A percentile compares a stretch with the other conserved stretches of the same genome.
Conservation (phyloP, 768 basidiomycete species). For the Collybiopsis confluens region DNA sequence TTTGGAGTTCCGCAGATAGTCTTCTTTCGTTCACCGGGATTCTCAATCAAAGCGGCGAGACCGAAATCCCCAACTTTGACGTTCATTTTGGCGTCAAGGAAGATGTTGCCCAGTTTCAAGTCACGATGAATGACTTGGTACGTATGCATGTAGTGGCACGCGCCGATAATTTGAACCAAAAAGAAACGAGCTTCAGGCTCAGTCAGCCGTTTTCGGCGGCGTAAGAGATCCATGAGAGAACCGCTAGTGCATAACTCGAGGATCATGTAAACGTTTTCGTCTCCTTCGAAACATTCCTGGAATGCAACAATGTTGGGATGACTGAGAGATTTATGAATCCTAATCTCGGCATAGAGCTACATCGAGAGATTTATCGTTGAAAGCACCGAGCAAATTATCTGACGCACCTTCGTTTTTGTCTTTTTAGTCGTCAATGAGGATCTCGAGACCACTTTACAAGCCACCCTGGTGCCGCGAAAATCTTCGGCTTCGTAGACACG, state of each 20-base stretch:
- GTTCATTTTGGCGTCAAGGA: slow-evolving; percentile 89
- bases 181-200: slow-evolving; percentile 93
- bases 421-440: slow-evolving; percentile 90
- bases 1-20: slow-evolving; percentile 99
- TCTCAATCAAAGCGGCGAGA: slow-evolving; percentile 93
- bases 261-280: slow-evolving; percentile 95
- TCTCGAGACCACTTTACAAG: slow-evolving; percentile 96
- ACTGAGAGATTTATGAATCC: slow-evolving; percentile 86
- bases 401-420: slow-evolving; percentile 85
- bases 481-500: slow-evolving; percentile 95
- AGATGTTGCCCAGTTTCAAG: slow-evolving; percentile 93
- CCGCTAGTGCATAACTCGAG: slow-evolving; percentile 91
- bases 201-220: slow-evolving; percentile 79
- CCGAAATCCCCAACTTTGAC: slow-evolving; percentile 98
- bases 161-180: slow-evolving; percentile 91
- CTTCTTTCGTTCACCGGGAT: slow-evolving; percentile 95
- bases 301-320: slow-evolving; percentile 94
- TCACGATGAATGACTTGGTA: slow-evolving; percentile 96
- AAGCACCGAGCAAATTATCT: not conserved
- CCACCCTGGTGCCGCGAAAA: slow-evolving; percentile 53
- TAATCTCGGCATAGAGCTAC: slow-evolving; percentile 98
- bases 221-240: slow-evolving; percentile 87
- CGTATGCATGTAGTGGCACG: slow-evolving; percentile 96
- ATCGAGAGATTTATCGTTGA: not conserved
- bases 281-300: slow-evolving; percentile 92